Percentiles rank a stretch among this genome's conserved stretches.
Conservation (phyloP, 805 yeast species). For the Deakozyma indianensis region DNA sequence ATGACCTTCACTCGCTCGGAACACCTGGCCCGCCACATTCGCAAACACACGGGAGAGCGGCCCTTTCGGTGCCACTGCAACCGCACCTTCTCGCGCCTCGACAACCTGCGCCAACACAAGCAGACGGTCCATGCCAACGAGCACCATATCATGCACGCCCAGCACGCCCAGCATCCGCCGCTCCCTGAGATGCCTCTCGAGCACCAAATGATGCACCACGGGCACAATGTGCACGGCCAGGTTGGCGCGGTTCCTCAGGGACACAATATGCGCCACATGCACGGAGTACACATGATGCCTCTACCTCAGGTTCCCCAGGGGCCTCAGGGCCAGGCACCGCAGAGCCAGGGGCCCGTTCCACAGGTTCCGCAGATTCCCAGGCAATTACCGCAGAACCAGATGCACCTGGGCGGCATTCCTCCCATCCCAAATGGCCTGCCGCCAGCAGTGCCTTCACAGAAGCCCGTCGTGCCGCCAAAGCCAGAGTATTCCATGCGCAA, state of each 20-base stretch:
- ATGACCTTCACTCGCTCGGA: conserved; percentile 88
- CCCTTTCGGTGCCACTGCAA: conserved; percentile 78
- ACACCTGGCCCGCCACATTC: conserved; percentile 80
- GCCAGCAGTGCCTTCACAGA: neutral
- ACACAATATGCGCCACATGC: neutral
- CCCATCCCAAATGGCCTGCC: neutral
- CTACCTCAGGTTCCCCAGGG: neutral
- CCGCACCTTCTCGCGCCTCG: conserved; percentile 68
- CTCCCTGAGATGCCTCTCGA: neutral
- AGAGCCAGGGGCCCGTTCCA: neutral
- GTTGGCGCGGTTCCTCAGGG: neutral
- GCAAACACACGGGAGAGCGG: conserved; percentile 90
- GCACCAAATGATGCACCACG: neutral
- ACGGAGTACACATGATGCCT: neutral
- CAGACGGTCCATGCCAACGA: conserved; percentile 66
- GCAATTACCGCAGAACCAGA: too few species aligned
- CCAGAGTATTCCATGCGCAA: neutral
- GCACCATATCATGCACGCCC: conserved; percentile 10
- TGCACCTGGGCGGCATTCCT: neutral
- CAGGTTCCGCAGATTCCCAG: too few species aligned
- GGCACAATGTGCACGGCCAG: neutral
- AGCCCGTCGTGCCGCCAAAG: conserved; percentile 2
- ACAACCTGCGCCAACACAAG: conserved; percentile 81
- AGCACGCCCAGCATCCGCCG: neutral
- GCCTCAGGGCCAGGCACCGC: neutral